Percentiles rank a stretch among this genome's conserved stretches.
phyloP scores from a whole-genome alignment of 176 grass and related monocot genomes.

The Avena sativa region DNA sequence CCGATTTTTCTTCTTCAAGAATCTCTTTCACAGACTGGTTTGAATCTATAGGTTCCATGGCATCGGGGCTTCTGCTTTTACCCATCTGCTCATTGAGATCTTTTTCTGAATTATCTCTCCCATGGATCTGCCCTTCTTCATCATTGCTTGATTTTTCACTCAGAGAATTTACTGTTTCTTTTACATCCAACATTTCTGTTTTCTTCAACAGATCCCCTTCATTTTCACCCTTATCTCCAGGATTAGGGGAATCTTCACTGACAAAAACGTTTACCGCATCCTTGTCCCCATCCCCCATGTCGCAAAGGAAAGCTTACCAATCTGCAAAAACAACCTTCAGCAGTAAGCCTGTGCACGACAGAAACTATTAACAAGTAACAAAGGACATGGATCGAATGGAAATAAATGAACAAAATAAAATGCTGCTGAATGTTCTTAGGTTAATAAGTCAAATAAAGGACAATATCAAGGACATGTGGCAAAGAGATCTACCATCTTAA shows the following conservation, averaged over 20 bases:
- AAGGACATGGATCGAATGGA: neutral
- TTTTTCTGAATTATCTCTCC: constrained; percentile 40
- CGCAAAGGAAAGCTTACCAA: neutral
- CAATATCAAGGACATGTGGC: neutral
- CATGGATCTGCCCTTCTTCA: constrained; percentile 40
- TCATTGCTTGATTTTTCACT: constrained; percentile 35
- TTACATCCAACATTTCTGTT: constrained; percentile 53
- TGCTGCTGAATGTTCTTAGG: neutral
- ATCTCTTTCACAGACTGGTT: constrained; percentile 52
- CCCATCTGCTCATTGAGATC: constrained; percentile 34
- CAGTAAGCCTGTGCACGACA: constrained; percentile 14
- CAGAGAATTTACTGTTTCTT: constrained; percentile 41
- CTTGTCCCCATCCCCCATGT: constrained; percentile 58
- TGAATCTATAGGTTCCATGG: constrained; percentile 43
- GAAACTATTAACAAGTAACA: neutral
- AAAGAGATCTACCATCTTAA: neutral
- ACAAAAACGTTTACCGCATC: constrained; percentile 18
- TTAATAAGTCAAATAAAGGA: constrained; percentile 6
- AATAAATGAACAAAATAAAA: neutral
- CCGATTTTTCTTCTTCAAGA: constrained; percentile 67
- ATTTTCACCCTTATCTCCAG: constrained; percentile 50
- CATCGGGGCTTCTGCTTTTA: constrained; percentile 41
- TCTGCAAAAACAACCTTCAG: constrained; percentile 28
- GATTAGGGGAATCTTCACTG: constrained; percentile 47
- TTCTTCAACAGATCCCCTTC: constrained; percentile 40